Conservation (phyloP, 2,329 filamentous ascomycete species). For the Neonectria punicea region DNA sequence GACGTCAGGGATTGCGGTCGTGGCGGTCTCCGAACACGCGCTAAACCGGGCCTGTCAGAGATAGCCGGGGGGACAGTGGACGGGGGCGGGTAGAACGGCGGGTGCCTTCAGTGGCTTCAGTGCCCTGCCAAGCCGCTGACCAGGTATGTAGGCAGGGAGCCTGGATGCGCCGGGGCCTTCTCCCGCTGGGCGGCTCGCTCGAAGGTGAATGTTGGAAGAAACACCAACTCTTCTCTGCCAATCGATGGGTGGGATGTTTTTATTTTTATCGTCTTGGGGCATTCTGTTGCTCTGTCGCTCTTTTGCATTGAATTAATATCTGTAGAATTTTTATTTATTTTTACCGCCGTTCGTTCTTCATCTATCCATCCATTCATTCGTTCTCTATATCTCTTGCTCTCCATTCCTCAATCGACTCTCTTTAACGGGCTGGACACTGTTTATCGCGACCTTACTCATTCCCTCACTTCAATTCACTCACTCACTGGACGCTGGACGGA, state of each 20-base stretch:
- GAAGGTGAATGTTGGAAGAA: background rate
- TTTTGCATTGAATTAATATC: conserved; percentile 4
- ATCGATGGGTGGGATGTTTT: conserved; percentile 6
- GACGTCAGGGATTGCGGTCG: conserved; percentile 14
- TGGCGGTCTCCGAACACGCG: conserved; percentile 1
- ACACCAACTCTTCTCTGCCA: conserved; percentile 1
- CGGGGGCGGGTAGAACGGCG: conserved; percentile 16
- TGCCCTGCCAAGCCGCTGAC: background rate
- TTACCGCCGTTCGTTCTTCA: conserved; percentile 5
- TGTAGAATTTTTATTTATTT: too few species aligned
- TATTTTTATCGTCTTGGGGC: conserved; percentile 14
- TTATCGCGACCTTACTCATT: background rate
- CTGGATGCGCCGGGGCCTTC: too few species aligned
- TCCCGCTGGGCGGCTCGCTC: background rate
- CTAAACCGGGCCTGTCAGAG: conserved; percentile 9
- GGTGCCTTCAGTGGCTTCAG: background rate
- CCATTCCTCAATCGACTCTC: background rate
- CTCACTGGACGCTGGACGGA: background rate
- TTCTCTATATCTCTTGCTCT: background rate
- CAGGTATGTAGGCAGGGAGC: too few species aligned
- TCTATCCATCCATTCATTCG: background rate
- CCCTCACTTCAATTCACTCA: background rate
- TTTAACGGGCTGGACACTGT: conserved; percentile 1
- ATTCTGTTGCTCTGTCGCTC: conserved; percentile 14
- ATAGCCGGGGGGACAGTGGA: background rate